A percentile compares a stretch with the other conserved stretches of the same genome.
Conservation (phyloP, 176 grass and related monocot genomes). For the Lolium multiflorum region DNA sequence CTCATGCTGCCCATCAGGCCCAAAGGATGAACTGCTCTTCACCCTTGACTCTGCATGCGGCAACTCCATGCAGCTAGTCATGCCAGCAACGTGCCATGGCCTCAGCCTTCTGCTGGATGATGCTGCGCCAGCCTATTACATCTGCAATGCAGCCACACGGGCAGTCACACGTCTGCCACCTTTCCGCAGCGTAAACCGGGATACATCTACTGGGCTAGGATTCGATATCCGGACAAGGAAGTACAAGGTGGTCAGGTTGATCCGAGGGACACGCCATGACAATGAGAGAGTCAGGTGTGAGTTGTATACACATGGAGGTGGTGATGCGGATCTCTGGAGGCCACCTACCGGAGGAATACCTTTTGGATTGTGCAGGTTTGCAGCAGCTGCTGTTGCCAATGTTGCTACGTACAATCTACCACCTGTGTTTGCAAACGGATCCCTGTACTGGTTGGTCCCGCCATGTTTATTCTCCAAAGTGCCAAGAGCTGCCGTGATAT, state of each 20-base stretch:
- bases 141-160: slow-evolving; percentile 37
- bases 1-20: background rate
- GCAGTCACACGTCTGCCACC: slow-evolving; percentile 26
- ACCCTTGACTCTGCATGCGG: background rate
- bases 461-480: background rate
- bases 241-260: slow-evolving; percentile 33
- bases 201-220: background rate
- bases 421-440: background rate
- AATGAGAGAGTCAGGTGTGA: background rate
- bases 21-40: background rate
- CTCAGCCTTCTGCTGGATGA: background rate
- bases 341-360: slow-evolving; percentile 1
- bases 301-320: background rate
- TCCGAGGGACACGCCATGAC: background rate
- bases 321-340: slow-evolving; percentile 25
- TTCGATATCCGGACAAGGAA: background rate
- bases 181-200: background rate
- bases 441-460: slow-evolving; percentile 11
- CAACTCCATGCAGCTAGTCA: too few relatives aligned
- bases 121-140: slow-evolving; percentile 1
- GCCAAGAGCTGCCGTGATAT: too few relatives aligned
- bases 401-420: background rate
- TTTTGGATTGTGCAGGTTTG: slow-evolving; percentile 18
- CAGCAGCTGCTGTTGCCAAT: background rate
- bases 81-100: too few relatives aligned